Conservation (phyloP, 495 filamentous ascomycete species). For the Xylaria castorea region DNA sequence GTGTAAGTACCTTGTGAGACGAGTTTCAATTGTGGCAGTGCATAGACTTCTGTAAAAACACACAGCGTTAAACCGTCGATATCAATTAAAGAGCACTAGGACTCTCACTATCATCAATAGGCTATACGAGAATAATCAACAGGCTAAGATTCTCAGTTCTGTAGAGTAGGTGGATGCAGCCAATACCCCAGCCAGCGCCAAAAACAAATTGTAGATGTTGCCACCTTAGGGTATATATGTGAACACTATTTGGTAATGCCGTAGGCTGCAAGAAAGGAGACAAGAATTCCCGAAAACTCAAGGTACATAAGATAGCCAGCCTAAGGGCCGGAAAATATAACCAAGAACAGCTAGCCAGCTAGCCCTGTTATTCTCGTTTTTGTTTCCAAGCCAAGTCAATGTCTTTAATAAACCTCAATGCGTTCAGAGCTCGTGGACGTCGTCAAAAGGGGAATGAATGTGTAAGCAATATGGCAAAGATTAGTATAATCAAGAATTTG, state of each 20-base stretch:
- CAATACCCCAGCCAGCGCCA: slow-evolving; percentile 12
- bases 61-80: not conserved
- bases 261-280: slow-evolving; percentile 6
- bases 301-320: not conserved
- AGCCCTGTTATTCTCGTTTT: not conserved
- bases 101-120: not conserved
- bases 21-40: not conserved
- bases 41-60: not conserved
- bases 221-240: slow-evolving; percentile 28
- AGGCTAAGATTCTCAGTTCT: not conserved
- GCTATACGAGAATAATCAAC: not conserved
- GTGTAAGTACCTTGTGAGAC: not conserved
- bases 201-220: slow-evolving; percentile 23
- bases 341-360: slow-evolving; percentile 27
- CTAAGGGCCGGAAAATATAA: not conserved
- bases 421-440: slow-evolving; percentile 12
- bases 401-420: slow-evolving; percentile 15
- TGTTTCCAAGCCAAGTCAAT: slow-evolving; percentile 12
- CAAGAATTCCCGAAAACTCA: slow-evolving; percentile 1
- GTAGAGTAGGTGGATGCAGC: not conserved
- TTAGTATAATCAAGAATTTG: slow-evolving; percentile 27
- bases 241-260: slow-evolving; percentile 6
- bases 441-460: slow-evolving; percentile 14
- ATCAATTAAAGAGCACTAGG: not conserved
- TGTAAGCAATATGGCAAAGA: slow-evolving; percentile 27